These are phyloP conservation scores for Thielaviopsis musarum DNA, from an alignment of 2,329 filamentous ascomycete species.

Conservation along the genomic window DNA sequence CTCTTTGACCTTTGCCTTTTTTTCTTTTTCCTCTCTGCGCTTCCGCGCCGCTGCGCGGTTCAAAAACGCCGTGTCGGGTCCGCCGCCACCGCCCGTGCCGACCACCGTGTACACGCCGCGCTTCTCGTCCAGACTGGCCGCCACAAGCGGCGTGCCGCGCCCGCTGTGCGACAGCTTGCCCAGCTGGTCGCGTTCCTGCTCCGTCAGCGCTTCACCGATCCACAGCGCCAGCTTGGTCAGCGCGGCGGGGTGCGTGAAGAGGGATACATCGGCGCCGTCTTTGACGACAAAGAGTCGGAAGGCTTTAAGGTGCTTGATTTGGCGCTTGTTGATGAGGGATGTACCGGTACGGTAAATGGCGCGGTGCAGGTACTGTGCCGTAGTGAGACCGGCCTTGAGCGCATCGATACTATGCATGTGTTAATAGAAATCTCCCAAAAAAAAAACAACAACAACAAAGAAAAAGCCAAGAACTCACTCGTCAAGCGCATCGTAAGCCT, in stretches of 20 bases:
- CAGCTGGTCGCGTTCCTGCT: slow-evolving; percentile 66
- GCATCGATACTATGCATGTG: slow-evolving; percentile 51
- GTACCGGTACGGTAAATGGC: slow-evolving; percentile 90
- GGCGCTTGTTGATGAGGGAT: slow-evolving; percentile 77
- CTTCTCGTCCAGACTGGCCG: slow-evolving; percentile 76
- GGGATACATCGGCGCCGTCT: slow-evolving; percentile 75
- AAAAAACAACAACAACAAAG: slow-evolving; percentile 8
- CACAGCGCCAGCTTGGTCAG: slow-evolving; percentile 86
- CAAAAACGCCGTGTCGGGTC: slow-evolving; percentile 51
- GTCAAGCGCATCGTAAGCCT: slow-evolving; percentile 55
- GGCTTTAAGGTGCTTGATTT: slow-evolving; percentile 79
- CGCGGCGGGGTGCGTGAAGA: slow-evolving; percentile 86
- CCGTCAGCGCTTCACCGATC: slow-evolving; percentile 81
- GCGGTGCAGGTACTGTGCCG: slow-evolving; percentile 75
- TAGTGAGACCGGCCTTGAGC: slow-evolving; percentile 58
- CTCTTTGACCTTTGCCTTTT: slow-evolving; percentile 45
- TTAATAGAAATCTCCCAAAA: slow-evolving; percentile 26
- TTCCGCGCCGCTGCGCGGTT: slow-evolving; percentile 50
- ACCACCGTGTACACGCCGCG: slow-evolving; percentile 84
- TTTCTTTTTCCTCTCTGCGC: slow-evolving; percentile 43
- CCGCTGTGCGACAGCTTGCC: slow-evolving; percentile 52
- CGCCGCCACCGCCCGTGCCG: slow-evolving; percentile 74
- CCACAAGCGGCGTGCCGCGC: slow-evolving; percentile 69
- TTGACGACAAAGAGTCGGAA: slow-evolving; percentile 95
- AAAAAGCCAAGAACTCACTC: slow-evolving; percentile 29